Evolutionary conservation across 1,284 basidiomycete genomes (phyloP), one percentile per base, ranked within the genome.

Genomic region (Ganoderma multipileum): DNA sequence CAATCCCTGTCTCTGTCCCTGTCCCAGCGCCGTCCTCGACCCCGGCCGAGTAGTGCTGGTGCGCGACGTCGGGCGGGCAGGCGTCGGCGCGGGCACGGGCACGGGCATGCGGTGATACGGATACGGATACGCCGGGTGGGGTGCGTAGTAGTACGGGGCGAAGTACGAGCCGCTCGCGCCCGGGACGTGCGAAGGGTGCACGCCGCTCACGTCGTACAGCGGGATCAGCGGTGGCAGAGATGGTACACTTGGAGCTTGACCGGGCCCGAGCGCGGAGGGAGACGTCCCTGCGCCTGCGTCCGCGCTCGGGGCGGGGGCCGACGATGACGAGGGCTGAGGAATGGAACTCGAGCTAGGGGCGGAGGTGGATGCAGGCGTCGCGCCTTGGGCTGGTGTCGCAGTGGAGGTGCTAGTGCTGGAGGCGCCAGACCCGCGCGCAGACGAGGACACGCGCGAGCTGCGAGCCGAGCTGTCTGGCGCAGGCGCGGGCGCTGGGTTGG

Each of bases 171-270:
- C 60, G 18, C 39, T 47, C 30, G 47, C 5, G 36, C 39, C 54
- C 14, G 65, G 64, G 5, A 64, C 41, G 33, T 64, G 69, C 12
- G 57, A 36, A 2, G 66, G 64, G 9, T 61, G 62, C 16, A 65
- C 42, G 63, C 66, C 9, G 60, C 67, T 57, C 59, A 81, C 66
- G 47, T 84, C 81, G 73, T 85, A 86, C 63, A 91, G 76, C 3
- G 76, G 76, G 28, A 77, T 72, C 60, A 91, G 78, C 8, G 81
- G 71, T 12, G 89, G 89, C 11, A 85, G 33, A 3, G 33, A 33
- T 33, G 33, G 33, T 8, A 33, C 33, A 8, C 3, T 8, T 2
- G 28, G 59, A 44, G 39, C 18, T 36, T 41, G 26, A 68, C 76
- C 44, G n/a, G 44, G 44, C 44, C n/a, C 44, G n/a, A n/a, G 9